Evolutionary conservation across 257 asterid species (phyloP).

Genomic region (Fraxinus excelsior): DNA sequence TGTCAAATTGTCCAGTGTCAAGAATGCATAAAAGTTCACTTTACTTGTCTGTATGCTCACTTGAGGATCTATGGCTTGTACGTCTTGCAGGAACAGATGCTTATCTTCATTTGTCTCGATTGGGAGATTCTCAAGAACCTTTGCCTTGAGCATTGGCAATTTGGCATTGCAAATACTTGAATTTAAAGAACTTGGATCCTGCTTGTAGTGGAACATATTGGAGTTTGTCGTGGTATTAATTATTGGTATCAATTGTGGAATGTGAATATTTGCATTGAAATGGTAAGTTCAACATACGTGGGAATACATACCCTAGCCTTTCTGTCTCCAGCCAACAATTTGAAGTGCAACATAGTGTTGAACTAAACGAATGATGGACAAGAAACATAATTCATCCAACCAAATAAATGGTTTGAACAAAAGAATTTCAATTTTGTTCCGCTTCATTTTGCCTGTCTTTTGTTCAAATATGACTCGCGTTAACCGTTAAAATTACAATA

Average conservation of each 20-base stretch:
- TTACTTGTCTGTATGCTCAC: neutral
- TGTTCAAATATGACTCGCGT: neutral
- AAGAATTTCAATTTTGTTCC: too few relatives aligned
- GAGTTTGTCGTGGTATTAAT: neutral
- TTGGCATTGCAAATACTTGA: neutral
- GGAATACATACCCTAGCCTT: neutral
- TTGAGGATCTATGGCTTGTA: neutral
- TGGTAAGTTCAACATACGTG: neutral
- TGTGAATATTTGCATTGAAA: neutral
- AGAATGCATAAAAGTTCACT: too few relatives aligned
- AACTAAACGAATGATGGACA: neutral
- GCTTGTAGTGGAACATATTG: neutral
- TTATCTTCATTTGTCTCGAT: neutral
- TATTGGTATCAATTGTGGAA: neutral
- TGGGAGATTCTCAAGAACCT: neutral
- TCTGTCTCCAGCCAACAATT: neutral
- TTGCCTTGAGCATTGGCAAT: neutral
- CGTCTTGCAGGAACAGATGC: neutral
- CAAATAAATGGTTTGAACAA: too few relatives aligned
- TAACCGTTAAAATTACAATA: neutral
- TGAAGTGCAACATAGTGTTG: neutral
- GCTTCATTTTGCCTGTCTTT: neutral
- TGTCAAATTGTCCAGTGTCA: too few relatives aligned
- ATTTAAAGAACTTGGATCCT: neutral
- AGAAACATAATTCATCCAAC: too few relatives aligned